These are phyloP conservation scores for Fusarium nisikadoi DNA, from an alignment of 2,329 filamentous ascomycete genomes.

Conservation along the genomic window DNA sequence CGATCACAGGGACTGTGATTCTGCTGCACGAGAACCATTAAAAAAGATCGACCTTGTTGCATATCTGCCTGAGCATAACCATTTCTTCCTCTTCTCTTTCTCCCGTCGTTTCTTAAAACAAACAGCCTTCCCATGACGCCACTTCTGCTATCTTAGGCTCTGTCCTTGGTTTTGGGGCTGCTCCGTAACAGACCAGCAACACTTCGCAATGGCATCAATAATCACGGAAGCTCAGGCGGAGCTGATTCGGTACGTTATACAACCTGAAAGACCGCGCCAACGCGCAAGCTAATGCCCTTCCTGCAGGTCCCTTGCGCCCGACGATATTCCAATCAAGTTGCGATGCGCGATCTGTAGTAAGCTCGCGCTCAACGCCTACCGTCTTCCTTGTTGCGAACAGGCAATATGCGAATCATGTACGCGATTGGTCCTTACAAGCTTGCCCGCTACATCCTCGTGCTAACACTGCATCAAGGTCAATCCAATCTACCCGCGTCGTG, in stretches of 20 bases:
- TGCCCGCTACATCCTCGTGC: neutral
- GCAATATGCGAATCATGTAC: constrained; percentile 90
- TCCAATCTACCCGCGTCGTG: constrained; percentile 80
- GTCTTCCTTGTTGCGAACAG: constrained; percentile 94
- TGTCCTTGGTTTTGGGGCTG: constrained; percentile 34
- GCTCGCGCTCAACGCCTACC: constrained; percentile 89
- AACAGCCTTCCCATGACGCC: constrained; percentile 41
- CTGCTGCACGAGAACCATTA: constrained; percentile 19
- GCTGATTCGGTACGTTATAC: constrained; percentile 62
- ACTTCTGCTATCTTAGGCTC: constrained; percentile 36
- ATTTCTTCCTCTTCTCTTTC: neutral
- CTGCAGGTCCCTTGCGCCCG: constrained; percentile 77
- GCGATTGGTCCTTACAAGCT: neutral
- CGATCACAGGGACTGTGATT: constrained; percentile 20
- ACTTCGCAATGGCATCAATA: constrained; percentile 50
- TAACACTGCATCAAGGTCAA: constrained; percentile 68
- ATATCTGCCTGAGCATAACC: constrained; percentile 25
- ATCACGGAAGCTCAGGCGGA: constrained; percentile 65
- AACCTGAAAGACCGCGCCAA: neutral
- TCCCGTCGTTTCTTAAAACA: constrained; percentile 3
- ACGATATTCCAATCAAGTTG: constrained; percentile 95
- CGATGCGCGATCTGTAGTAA: constrained; percentile 94
- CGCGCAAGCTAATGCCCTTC: constrained; percentile 17
- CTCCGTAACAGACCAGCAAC: constrained; percentile 18
- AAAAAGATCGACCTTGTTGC: constrained; percentile 22